Evolutionary conservation across 352 stramenopile genomes (phyloP), one percentile per base, ranked within the genome.

Genomic region (Globisporangium uncinulatum): DNA sequence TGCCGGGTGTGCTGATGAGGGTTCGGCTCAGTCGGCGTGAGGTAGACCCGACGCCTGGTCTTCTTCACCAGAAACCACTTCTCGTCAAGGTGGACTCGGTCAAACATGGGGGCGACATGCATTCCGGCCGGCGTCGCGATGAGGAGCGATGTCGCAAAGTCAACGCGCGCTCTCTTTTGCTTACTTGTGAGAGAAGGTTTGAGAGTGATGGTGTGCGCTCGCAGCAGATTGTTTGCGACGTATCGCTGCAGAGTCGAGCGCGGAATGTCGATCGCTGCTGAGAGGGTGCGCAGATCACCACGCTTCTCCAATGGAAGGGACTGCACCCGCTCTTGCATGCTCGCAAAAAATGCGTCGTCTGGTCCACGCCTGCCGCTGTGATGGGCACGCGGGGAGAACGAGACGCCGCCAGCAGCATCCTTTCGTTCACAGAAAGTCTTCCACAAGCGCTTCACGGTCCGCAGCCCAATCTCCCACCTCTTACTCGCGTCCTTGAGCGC

Each of bases 11-110:
- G 49, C 15, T n/a, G 31, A 10, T 34, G 34, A 34, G 29, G 49
- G 43, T 55, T n/a, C 43, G 49, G 34, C n/a, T 55, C 49, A n/a
- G 43, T 55, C 49, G 49, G 49, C 49, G 49, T 34, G 49, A 55
- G 49, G 49, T 55, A 55, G 34, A 55, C 49, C 29, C 49, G 49
- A 45, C 49, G 49, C 49, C 45, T 55, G 49, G 34, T 4, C 34
- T 55, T 55, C 24, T 55, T 55, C 9, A 46, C 6, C 1, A 46
- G 32, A 21, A 49, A 49, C 6, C 43, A 49, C 43, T 49, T 49
- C 31, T 49, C 19, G 43, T 49, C 43, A 21, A 49, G 24, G 4
- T 49, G 43, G 43, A 49, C 21, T 9, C 43, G 43, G 4, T 49
- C 43, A 19, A 13, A 49, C 43, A 49, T 49, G 43, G 19, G 21